phyloP scores from a whole-genome alignment of 2,329 filamentous ascomycete species.

The Cytospora mali region DNA sequence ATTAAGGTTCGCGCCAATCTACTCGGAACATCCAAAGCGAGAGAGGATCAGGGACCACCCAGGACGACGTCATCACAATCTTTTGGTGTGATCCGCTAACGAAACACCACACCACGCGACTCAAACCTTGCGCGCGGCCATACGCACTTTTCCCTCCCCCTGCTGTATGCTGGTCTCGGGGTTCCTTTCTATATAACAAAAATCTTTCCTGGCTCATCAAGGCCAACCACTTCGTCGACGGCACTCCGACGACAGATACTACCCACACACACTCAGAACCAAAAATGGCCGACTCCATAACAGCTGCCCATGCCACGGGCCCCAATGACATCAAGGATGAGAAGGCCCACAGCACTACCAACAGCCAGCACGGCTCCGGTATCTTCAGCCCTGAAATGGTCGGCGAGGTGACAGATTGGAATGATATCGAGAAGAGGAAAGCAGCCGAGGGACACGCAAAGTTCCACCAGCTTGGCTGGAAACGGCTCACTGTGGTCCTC shows the following conservation, averaged over 20 bases:
- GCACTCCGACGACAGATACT: slow-evolving; percentile 8
- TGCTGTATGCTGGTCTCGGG: slow-evolving; percentile 3
- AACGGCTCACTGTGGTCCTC: slow-evolving; percentile 56
- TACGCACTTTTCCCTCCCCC: background rate
- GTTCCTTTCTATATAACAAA: background rate
- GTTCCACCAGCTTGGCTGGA: slow-evolving; percentile 59
- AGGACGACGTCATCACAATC: slow-evolving; percentile 9
- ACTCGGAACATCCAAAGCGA: slow-evolving; percentile 12
- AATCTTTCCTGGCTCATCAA: background rate
- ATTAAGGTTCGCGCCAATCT: slow-evolving; percentile 4
- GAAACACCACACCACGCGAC: slow-evolving; percentile 1
- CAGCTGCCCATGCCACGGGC: background rate
- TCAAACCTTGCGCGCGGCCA: background rate
- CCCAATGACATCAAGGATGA: slow-evolving; percentile 23
- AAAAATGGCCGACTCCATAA: slow-evolving; percentile 23
- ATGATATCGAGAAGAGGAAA: slow-evolving; percentile 51
- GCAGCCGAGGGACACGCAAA: slow-evolving; percentile 48
- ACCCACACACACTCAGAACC: background rate
- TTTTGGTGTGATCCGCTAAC: background rate
- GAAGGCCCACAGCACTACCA: slow-evolving; percentile 23
- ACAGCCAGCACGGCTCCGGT: slow-evolving; percentile 24
- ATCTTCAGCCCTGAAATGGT: slow-evolving; percentile 23
- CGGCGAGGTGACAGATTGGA: slow-evolving; percentile 28
- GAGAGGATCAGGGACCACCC: background rate
- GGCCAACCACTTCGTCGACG: slow-evolving; percentile 17